Base-by-base conservation (phyloP, 257 asterid species). In the Jaltomata sinuosa region DNA sequence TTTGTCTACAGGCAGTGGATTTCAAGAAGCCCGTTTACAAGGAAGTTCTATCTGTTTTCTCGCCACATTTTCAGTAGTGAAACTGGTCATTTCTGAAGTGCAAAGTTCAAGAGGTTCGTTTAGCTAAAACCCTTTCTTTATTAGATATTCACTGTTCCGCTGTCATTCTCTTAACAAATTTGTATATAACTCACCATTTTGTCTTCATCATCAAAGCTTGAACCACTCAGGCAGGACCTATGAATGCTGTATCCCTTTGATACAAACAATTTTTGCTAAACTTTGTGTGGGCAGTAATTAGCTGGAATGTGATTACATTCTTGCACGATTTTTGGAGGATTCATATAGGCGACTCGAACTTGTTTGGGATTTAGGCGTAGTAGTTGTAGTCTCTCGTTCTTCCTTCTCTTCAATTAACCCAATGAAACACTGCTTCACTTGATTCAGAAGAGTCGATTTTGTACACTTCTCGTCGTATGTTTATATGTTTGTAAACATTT, bases 21-120 rank as follows among this genome's bases (percentile, higher is more conserved):
- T 96, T 96, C 92, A 96, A 93, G 93, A 96, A 92, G 91, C 97
- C 98, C 0, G 97, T 96, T 34, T 96, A 96, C 86, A 87, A 88
- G 85, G 97, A 96, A 92, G 97, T 93, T 84, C 47, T 93, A 89
- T 88, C 91, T n/a, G 89, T 77, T 84, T 92, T 96, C 89, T 88
- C 97, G 59, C 92, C 93, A 6, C 53, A 94, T 89, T 91, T 94
- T 21, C 85, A 90, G 85, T 93, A 93, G 91, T 31, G 65, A 77
- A 77, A 77, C 1, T 49, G 27, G 55, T 19, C 45, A 27, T 77
- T 27, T 27, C 62, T 49, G 18, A 49, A 49, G 61, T 29, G 0
- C 40, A 1, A 77, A 77, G 62, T 27, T 76, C 4, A 47, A 49
- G 62, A 77, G 81, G 62, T 77, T 3, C 0, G 29, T 47, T 47